Evolutionary conservation across 768 basidiomycete genomes (phyloP).

Genomic region (Tephrocybe sp.): DNA sequence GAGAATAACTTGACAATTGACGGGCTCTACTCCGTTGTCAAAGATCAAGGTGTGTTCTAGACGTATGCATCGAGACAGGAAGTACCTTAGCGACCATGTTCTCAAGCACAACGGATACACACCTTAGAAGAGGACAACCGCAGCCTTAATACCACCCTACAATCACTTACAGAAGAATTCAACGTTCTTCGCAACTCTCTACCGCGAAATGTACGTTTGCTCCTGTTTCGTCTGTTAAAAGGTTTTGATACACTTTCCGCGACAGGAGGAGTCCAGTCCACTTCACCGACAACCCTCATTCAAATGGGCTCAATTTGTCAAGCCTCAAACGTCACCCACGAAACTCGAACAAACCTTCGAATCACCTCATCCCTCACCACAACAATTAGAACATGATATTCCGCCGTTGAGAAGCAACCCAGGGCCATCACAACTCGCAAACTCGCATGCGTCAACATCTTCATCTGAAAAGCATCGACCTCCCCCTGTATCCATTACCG

Average conservation of each 20-base stretch:
- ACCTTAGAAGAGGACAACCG: conserved; percentile 77
- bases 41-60: conserved; percentile 63
- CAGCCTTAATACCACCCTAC: conserved; percentile 59
- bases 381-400: conserved; percentile 71
- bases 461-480: conserved; percentile 31
- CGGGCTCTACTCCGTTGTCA: conserved; percentile 61
- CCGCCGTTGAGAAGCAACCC: conserved; percentile 36
- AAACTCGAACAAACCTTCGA: conserved; percentile 59
- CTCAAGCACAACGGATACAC: conserved; percentile 62
- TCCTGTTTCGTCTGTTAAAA: conserved; percentile 5
- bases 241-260: conserved; percentile 9
- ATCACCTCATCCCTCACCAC: conserved; percentile 79
- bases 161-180: conserved; percentile 67
- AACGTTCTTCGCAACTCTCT: conserved; percentile 37
- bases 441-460: conserved; percentile 8
- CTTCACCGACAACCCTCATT: conserved; percentile 77
- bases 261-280: conserved; percentile 37
- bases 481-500: conserved; percentile 29
- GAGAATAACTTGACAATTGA: conserved; percentile 56
- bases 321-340: conserved; percentile 78
- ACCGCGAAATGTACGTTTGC: conserved; percentile 37
- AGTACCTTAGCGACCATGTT: background rate
- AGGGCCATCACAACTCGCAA: conserved; percentile 24
- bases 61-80: background rate
- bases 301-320: conserved; percentile 84